Evolutionary conservation across 106 monocot species (phyloP).

Genomic region (Iris macrosiphon): DNA sequence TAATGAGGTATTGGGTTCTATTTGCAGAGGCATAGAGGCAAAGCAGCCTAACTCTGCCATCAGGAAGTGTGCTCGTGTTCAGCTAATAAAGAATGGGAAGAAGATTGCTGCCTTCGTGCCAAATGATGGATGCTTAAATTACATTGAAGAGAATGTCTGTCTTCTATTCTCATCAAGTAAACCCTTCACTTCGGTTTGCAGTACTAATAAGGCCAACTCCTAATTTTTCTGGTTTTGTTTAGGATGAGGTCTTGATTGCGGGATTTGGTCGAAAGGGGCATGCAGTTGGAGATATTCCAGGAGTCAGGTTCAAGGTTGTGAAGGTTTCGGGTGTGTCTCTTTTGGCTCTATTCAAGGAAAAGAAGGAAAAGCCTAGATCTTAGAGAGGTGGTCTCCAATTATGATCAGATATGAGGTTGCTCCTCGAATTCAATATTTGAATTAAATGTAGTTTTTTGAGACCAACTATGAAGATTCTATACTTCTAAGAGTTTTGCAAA

Average conservation of each 20-base stretch:
- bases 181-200: not conserved
- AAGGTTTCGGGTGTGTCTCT: conserved; percentile 40
- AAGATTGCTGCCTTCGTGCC: conserved; percentile 16
- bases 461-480: too few species aligned
- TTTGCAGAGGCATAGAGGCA: conserved; percentile 10
- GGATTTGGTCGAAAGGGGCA: conserved; percentile 29
- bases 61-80: conserved; percentile 13
- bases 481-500: too few species aligned
- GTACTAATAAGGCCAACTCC: too few species aligned
- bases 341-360: conserved; percentile 10
- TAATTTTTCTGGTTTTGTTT: not conserved
- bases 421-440: not conserved
- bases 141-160: conserved; percentile 11
- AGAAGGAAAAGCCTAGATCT: conserved; percentile 17
- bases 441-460: not conserved
- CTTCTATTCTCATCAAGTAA: not conserved
- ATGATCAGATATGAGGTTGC: not conserved
- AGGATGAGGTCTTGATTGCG: conserved; percentile 54
- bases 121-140: conserved; percentile 14
- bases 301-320: conserved; percentile 48
- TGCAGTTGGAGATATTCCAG: conserved; percentile 56
- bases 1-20: not conserved
- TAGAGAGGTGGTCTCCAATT: not conserved
- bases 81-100: conserved; percentile 14
- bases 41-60: conserved; percentile 19